Base-by-base conservation (phyloP, 2,329 filamentous ascomycete genomes). In the Diaporthe vexans region DNA sequence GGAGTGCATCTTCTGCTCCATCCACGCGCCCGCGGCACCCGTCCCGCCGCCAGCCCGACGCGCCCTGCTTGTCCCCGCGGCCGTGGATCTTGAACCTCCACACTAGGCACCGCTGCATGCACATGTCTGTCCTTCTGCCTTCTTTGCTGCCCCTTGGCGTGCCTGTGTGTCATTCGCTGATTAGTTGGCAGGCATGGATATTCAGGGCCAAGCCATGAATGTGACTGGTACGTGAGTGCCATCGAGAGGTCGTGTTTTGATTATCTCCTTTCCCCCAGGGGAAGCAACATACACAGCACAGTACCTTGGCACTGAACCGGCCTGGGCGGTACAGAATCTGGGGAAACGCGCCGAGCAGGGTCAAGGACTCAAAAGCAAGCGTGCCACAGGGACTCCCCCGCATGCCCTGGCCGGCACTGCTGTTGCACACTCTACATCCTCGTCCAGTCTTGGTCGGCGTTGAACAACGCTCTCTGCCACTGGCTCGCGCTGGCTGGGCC, bases 11-110 rank as follows among this genome's bases (percentile, higher is more conserved):
- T 61, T 29, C 58, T 61, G 37, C 37, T 46, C 24, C 24, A 7
- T 52, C 5, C 43, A 51, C 29, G 61, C 46, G 46, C 46, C 63
- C 63, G 63, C 63, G 63, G 63, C 46, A 17, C 63, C 63, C 63
- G 63, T 67, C n/a, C n/a, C n/a, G n/a, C n/a, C n/a, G n/a, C n/a
- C n/a, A n/a, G n/a, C n/a, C n/a, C n/a, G n/a, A n/a, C n/a, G n/a
- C n/a, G n/a, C n/a, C n/a, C n/a, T n/a, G n/a, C n/a, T n/a, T n/a
- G n/a, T n/a, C 63, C 46, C 46, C 21, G 9, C 40, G 19, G 9
- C 40, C 26, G 40, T 63, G 40, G 58, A 65, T 48, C 59, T 35
- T 24, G 19, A 26, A n/a, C 15, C 10, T 35, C n/a, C 43, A 51
- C 33, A 24, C 26, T 6, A 51, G 40, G 26, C 26, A 65, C 26